These are phyloP conservation scores for Rhizopus sp. DNA, from an alignment of 371 early-diverging fungal genomes.

Conservation along the genomic window DNA sequence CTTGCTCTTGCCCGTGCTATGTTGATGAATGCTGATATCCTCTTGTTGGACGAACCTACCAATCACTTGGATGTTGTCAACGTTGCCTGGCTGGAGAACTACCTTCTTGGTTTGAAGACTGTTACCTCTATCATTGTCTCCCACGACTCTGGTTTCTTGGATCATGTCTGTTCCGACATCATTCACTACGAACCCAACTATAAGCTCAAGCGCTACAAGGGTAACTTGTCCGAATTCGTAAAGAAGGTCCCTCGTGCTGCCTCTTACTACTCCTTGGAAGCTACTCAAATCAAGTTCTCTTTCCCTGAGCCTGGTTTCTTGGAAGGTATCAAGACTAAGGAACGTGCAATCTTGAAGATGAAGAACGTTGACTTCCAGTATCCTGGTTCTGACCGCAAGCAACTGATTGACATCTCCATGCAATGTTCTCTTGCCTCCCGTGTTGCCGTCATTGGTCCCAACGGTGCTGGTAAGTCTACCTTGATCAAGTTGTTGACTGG, in stretches of 20 bases:
- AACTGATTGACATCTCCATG: conserved; percentile 59
- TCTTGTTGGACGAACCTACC: conserved; percentile 91
- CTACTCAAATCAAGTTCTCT: conserved; percentile 56
- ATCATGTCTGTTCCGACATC: conserved; percentile 83
- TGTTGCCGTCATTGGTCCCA: conserved; percentile 75
- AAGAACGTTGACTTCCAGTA: conserved; percentile 67
- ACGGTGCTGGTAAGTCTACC: conserved; percentile 81
- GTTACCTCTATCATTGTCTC: conserved; percentile 88
- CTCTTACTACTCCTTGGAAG: conserved; percentile 70
- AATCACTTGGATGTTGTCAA: conserved; percentile 88
- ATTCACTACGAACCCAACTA: conserved; percentile 75
- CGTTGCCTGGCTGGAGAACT: conserved; percentile 83
- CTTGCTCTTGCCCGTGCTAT: conserved; percentile 84
- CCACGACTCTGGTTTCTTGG: conserved; percentile 88
- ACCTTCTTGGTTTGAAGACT: conserved; percentile 67
- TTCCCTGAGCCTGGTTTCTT: conserved; percentile 76
- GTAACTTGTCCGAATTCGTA: conserved; percentile 85
- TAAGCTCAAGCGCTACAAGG: conserved; percentile 79
- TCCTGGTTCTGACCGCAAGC: conserved; percentile 60
- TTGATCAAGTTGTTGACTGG: conserved; percentile 86
- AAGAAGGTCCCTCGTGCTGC: conserved; percentile 77
- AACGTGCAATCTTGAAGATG: conserved; percentile 70
- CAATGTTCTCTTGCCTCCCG: conserved; percentile 70
- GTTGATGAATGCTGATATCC: conserved; percentile 81
- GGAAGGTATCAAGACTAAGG: conserved; percentile 76